phyloP scores from a whole-genome alignment of 2,329 filamentous ascomycete species.

The Ceratocystis variospora region DNA sequence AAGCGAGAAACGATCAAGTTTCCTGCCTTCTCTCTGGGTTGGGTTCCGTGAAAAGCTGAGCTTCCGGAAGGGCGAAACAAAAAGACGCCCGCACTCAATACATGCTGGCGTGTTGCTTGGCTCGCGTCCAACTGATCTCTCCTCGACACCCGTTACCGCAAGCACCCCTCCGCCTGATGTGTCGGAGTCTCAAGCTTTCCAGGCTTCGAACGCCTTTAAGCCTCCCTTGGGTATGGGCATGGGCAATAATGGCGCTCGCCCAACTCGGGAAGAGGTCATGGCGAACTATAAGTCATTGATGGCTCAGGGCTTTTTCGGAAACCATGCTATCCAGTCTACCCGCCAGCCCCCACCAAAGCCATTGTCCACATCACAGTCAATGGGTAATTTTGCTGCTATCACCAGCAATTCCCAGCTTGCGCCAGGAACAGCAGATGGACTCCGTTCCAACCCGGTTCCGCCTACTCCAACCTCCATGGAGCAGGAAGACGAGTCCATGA shows the following conservation, averaged over 20 bases:
- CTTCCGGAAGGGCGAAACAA: slow-evolving; percentile 20
- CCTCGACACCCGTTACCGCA: neutral
- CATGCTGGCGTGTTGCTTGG: slow-evolving; percentile 10
- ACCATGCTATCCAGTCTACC: slow-evolving; percentile 44
- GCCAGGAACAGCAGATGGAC: slow-evolving; percentile 12
- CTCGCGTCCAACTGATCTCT: neutral
- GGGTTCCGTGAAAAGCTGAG: slow-evolving; percentile 24
- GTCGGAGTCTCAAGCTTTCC: neutral
- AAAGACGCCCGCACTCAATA: slow-evolving; percentile 17
- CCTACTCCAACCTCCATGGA: slow-evolving; percentile 17
- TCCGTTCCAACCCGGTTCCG: slow-evolving; percentile 16
- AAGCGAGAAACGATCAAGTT: slow-evolving; percentile 16
- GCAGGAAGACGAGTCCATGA: slow-evolving; percentile 10
- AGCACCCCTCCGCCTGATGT: neutral
- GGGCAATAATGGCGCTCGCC: slow-evolving; percentile 12
- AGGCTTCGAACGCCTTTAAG: neutral
- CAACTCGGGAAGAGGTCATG: slow-evolving; percentile 36
- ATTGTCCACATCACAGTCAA: slow-evolving; percentile 16
- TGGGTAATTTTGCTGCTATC: slow-evolving; percentile 16
- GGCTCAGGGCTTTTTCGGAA: slow-evolving; percentile 43
- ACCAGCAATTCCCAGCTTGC: slow-evolving; percentile 12
- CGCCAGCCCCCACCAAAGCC: slow-evolving; percentile 30
- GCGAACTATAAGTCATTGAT: slow-evolving; percentile 44
- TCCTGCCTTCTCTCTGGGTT: slow-evolving; percentile 23
- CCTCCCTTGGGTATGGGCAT: slow-evolving; percentile 16